phyloP scores from a whole-genome alignment of 345 rosid genomes.

The Geranium rotundifolium region DNA sequence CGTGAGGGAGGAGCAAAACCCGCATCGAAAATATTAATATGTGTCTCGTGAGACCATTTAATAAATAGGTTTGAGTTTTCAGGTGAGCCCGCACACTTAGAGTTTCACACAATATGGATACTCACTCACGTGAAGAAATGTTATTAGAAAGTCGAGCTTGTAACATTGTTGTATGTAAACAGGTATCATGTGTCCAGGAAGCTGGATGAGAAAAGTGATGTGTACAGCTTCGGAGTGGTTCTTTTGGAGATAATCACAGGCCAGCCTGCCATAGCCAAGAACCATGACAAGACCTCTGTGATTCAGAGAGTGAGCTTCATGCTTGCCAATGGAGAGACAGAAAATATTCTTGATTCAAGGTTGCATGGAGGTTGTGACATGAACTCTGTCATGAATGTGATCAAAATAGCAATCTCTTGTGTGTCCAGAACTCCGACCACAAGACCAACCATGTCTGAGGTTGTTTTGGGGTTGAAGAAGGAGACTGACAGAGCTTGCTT shows the following conservation, averaged over 20 bases:
- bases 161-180: not conserved
- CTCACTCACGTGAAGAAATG: too few species aligned
- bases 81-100: too few species aligned
- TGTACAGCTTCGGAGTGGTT: conserved; percentile 16
- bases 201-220: conserved; percentile 10
- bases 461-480: conserved; percentile 10
- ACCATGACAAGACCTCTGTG: conserved; percentile 4
- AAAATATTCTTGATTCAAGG: conserved; percentile 10
- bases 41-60: too few species aligned
- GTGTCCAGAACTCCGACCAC: not conserved
- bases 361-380: conserved; percentile 5
- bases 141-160: too few species aligned
- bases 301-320: conserved; percentile 12
- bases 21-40: too few species aligned
- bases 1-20: too few species aligned
- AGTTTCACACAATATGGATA: too few species aligned
- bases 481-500: not conserved
- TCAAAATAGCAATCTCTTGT: conserved; percentile 13
- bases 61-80: too few species aligned
- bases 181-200: conserved; percentile 6
- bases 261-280: conserved; percentile 1
- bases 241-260: conserved; percentile 11
- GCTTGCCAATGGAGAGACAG: conserved; percentile 8
- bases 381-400: conserved; percentile 12
- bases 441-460: conserved; percentile 12